Percentiles rank a stretch among this genome's conserved stretches.
phyloP scores from a whole-genome alignment of 129 eudicot species.

The Escallonia rubra region DNA sequence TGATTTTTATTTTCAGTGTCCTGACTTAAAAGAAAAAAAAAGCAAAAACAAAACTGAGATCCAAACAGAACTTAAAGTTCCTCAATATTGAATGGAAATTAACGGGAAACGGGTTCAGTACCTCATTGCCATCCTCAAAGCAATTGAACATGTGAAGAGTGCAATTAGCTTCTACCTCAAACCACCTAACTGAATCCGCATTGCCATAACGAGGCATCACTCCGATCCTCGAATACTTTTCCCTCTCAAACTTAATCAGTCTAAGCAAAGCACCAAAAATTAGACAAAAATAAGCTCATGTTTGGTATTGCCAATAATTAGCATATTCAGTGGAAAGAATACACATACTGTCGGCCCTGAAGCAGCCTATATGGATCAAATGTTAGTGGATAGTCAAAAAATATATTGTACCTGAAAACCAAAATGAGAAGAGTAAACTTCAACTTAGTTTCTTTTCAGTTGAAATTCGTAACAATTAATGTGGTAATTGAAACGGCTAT shows the following conservation, averaged over 20 bases:
- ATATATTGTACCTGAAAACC: conserved; percentile 1
- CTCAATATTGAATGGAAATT: too few relatives aligned
- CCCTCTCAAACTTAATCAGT: background rate
- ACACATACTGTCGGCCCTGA: conserved; percentile 30
- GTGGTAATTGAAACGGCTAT: too few relatives aligned
- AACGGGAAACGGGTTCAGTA: background rate
- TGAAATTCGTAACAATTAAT: too few relatives aligned
- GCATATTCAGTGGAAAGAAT: background rate
- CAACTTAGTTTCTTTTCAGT: too few relatives aligned
- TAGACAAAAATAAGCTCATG: too few relatives aligned
- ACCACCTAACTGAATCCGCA: background rate
- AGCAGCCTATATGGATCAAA: conserved; percentile 12
- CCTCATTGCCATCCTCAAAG: conserved; percentile 12
- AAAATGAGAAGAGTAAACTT: background rate
- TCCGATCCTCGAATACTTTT: conserved; percentile 4
- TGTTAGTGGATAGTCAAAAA: conserved; percentile 19
- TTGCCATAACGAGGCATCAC: conserved; percentile 15
- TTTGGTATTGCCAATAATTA: background rate
- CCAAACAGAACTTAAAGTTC: background rate
- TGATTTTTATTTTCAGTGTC: background rate
- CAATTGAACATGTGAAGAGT: background rate
- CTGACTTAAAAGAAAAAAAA: background rate
- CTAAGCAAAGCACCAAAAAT: background rate
- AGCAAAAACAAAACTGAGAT: too few relatives aligned
- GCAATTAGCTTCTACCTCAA: background rate